Evolutionary conservation across 2,329 filamentous ascomycete species (phyloP).

Genomic region (Fonsecaea pugnacius): DNA sequence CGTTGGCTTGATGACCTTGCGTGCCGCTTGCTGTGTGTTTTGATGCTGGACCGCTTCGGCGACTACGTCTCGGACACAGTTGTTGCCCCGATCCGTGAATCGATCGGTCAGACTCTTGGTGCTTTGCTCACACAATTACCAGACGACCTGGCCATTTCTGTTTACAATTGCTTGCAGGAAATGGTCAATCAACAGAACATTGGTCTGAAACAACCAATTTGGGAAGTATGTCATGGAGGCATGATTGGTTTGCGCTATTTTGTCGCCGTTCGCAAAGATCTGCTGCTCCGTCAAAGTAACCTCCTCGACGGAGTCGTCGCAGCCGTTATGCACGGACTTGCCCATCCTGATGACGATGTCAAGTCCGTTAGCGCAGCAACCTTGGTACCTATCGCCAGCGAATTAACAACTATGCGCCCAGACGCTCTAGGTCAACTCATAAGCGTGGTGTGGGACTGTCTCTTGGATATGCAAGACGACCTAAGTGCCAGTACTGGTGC

Average conservation of each 20-base stretch:
- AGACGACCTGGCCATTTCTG: constrained; percentile 75
- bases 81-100: constrained; percentile 93
- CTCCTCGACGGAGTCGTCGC: constrained; percentile 92
- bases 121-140: constrained; percentile 85
- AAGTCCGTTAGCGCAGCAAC: constrained; percentile 97
- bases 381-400: constrained; percentile 90
- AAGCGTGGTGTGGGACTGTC: constrained; percentile 94
- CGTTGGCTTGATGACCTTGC: constrained; percentile 92
- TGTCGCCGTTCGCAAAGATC: constrained; percentile 89
- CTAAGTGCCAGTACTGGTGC: constrained; percentile 95
- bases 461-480: constrained; percentile 95
- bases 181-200: constrained; percentile 92
- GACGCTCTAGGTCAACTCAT: constrained; percentile 79
- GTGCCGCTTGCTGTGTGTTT: constrained; percentile 91
- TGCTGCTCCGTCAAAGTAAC: constrained; percentile 78
- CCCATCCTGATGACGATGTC: constrained; percentile 91
- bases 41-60: constrained; percentile 96
- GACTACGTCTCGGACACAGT: constrained; percentile 98
- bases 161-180: constrained; percentile 81
- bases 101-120: constrained; percentile 89
- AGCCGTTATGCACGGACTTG: constrained; percentile 92
- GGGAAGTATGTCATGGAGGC: constrained; percentile 95
- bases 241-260: constrained; percentile 97
- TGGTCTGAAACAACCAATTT: constrained; percentile 72
- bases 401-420: constrained; percentile 86